phyloP scores from a whole-genome alignment of 1,284 basidiomycete species.

The Melampsora abietis-canadensis region DNA sequence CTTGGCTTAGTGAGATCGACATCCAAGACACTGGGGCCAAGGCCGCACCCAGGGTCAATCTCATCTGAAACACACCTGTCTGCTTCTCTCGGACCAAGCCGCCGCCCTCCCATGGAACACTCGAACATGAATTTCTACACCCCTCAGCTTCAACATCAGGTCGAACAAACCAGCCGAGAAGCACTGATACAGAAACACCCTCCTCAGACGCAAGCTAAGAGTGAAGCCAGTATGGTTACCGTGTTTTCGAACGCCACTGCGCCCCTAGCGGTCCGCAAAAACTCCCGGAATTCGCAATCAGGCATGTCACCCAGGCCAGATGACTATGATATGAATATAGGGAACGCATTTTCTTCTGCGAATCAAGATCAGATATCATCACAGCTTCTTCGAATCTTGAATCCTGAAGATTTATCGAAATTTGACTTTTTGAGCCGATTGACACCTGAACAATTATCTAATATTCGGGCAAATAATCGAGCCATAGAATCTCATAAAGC shows the following conservation, averaged over 20 bases:
- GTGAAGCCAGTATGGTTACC: background rate
- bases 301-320: background rate
- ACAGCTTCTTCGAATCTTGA: background rate
- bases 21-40: conserved; percentile 7
- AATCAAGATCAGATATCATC: background rate
- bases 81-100: background rate
- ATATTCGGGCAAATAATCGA: background rate
- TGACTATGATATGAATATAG: background rate
- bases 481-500: background rate
- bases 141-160: too few relatives aligned
- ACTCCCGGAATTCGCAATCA: background rate
- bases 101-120: too few relatives aligned
- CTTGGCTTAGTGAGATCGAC: conserved; percentile 1
- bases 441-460: background rate
- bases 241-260: background rate
- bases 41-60: background rate
- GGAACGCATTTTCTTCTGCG: background rate
- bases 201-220: background rate
- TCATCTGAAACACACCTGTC: background rate
- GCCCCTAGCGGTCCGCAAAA: conserved; percentile 3
- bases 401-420: background rate
- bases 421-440: background rate
- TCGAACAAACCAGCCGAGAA: too few relatives aligned
- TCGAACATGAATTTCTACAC: too few relatives aligned
- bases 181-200: too few relatives aligned